Evolutionary conservation across 306 rosid species (phyloP), one percentile per base, ranked within the genome.

Genomic region (Styphnolobium japonicum): DNA sequence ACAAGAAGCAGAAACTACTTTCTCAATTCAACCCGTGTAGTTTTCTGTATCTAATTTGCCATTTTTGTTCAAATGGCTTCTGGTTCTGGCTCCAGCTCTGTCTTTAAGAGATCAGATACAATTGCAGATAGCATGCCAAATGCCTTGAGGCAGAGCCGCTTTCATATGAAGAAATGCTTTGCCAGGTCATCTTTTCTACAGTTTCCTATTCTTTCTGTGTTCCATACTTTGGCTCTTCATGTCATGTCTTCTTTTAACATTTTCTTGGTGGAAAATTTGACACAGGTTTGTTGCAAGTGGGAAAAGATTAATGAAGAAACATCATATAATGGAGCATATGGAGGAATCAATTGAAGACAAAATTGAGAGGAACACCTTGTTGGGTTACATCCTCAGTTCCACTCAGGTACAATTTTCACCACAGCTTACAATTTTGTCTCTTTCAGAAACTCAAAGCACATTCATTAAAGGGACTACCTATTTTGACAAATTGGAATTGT

Each of bases 121-220:
- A 88, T 94, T 73, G 81, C 94, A 33, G 98, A 94, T 29, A 80
- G 63, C 84, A 85, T 92, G 97, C 93, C 92, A 0, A 88, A 92
- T 40, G 97, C 95, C 18, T 83, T 92, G 82, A 85, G 60, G 81
- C 88, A 89, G 86, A 87, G 94, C 77, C 92, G 89, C 10, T 85
- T 78, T 43, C 85, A 90, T 77, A 89, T 86, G 95, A 95, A 91
- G 88, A 92, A 71, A 85, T 91, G 92, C 71, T 91, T 95, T 81
- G 65, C 92, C 52, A 87, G 97, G 98, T 94, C 31, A 6, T 33
- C 3, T 25, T 22, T 19, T 22, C 3, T 7, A 5, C 10, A 40
- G 31, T 49, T 71, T 70, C 10, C 10, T 65, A 11, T 64, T 70
- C 5, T 75, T 75, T 31, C n/a, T 61, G 0, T 60, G 23, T 65